phyloP scores from a whole-genome alignment of 352 stramenopile species.

The Globisporangium mamillatum region DNA sequence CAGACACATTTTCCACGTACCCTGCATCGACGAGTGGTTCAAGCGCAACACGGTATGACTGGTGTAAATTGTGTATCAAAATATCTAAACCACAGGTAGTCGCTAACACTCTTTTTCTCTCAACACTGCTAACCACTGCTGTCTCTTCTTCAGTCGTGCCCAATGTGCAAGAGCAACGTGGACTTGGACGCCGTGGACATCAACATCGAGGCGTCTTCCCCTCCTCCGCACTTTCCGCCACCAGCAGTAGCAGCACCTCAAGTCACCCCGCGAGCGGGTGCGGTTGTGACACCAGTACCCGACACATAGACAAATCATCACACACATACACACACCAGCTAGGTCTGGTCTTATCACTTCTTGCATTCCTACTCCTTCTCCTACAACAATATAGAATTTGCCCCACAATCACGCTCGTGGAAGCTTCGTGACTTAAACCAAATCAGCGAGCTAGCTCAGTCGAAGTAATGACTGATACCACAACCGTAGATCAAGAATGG shows the following conservation, averaged over 20 bases:
- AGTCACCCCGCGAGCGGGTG: conserved; percentile 21
- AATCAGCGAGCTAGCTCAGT: too few relatives aligned
- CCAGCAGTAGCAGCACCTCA: background rate
- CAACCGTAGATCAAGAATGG: background rate
- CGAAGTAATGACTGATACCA: too few relatives aligned
- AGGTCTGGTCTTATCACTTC: too few relatives aligned
- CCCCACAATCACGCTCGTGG: too few relatives aligned
- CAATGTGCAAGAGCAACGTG: conserved; percentile 82
- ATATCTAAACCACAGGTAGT: too few relatives aligned
- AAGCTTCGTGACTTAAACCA: too few relatives aligned
- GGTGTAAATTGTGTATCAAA: too few relatives aligned
- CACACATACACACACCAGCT: too few relatives aligned
- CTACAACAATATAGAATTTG: too few relatives aligned
- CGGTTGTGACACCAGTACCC: conserved; percentile 38
- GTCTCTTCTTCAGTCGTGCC: conserved; percentile 42
- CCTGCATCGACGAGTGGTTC: conserved; percentile 90
- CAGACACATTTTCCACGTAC: conserved; percentile 87
- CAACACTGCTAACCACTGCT: background rate
- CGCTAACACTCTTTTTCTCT: too few relatives aligned
- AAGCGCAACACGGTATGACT: conserved; percentile 55
- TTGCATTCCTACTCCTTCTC: too few relatives aligned
- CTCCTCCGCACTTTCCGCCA: background rate
- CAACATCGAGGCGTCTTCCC: conserved; percentile 27
- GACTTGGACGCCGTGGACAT: conserved; percentile 53
- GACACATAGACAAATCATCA: conserved; percentile 2